phyloP scores from a whole-genome alignment of 495 filamentous ascomycete species.

The Xylaria sp. region DNA sequence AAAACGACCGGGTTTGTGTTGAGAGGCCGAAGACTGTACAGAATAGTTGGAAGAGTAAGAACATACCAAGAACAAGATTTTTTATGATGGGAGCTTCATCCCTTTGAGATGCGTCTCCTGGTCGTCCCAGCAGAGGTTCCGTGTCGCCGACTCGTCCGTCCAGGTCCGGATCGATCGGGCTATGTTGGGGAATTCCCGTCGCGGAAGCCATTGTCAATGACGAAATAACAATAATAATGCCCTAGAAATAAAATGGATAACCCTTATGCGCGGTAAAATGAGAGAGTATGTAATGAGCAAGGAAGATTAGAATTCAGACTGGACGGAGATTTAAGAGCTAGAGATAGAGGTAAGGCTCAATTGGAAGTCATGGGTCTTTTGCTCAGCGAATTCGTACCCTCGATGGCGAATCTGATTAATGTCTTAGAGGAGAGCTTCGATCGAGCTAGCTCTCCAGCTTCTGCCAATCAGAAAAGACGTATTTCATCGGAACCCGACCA shows the following conservation, averaged over 20 bases:
- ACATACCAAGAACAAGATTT: slow-evolving; percentile 80
- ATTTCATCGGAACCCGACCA: slow-evolving; percentile 1
- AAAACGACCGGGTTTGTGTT: slow-evolving; percentile 6
- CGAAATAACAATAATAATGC: slow-evolving; percentile 24
- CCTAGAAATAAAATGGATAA: slow-evolving; percentile 14
- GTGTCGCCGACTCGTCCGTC: slow-evolving; percentile 58
- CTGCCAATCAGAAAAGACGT: slow-evolving; percentile 21
- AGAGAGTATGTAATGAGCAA: not conserved
- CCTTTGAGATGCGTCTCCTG: slow-evolving; percentile 75
- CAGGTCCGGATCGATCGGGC: slow-evolving; percentile 41
- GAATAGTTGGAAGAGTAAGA: slow-evolving; percentile 13
- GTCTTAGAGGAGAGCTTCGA: slow-evolving; percentile 10
- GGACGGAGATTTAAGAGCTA: not conserved
- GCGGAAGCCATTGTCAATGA: slow-evolving; percentile 61
- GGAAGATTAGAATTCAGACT: not conserved
- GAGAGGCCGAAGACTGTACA: not conserved
- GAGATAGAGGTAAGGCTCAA: too few species aligned
- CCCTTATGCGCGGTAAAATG: not conserved
- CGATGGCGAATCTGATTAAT: slow-evolving; percentile 17
- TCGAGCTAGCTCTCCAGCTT: slow-evolving; percentile 10
- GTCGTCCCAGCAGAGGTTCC: slow-evolving; percentile 78
- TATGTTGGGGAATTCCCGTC: slow-evolving; percentile 56
- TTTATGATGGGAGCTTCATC: slow-evolving; percentile 64
- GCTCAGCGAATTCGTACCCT: slow-evolving; percentile 16
- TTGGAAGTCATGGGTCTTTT: not conserved